phyloP scores from a whole-genome alignment of 495 filamentous ascomycete species.

The Aspergillus ostianus region DNA sequence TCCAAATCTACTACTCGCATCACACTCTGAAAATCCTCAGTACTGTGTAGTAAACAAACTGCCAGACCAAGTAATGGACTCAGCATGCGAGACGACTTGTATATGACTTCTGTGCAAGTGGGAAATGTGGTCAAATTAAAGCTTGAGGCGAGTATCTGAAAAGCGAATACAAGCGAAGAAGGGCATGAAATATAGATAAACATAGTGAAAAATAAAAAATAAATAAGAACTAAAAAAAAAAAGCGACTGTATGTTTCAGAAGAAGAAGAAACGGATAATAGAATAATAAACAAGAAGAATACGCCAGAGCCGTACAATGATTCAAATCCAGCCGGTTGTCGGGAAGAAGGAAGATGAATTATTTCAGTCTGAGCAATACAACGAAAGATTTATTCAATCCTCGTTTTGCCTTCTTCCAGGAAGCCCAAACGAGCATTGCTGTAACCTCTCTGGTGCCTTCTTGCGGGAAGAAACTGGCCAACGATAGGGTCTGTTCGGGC shows the following conservation, averaged over 20 bases:
- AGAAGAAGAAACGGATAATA: neutral
- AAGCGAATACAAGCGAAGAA: slow-evolving; percentile 4
- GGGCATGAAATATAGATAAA: slow-evolving; percentile 7
- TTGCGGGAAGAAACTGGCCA: slow-evolving; percentile 61
- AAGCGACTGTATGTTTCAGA: neutral
- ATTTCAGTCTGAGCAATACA: neutral
- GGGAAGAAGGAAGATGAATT: neutral
- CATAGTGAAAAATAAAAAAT: slow-evolving; percentile 15
- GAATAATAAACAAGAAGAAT: neutral
- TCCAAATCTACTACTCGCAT: neutral
- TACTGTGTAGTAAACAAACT: neutral
- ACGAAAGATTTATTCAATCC: slow-evolving; percentile 64
- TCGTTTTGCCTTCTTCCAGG: slow-evolving; percentile 94
- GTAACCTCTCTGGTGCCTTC: slow-evolving; percentile 69
- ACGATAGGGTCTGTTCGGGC: slow-evolving; percentile 74
- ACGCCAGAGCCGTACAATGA: neutral
- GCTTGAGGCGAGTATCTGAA: neutral
- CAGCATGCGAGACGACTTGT: neutral
- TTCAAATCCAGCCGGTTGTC: neutral
- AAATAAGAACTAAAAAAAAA: slow-evolving; percentile 11
- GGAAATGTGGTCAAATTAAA: neutral
- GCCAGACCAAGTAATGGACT: neutral
- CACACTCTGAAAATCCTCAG: neutral
- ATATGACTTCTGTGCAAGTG: neutral
- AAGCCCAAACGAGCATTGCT: slow-evolving; percentile 76